These are phyloP conservation scores for Bothriochloa decipiens DNA, from an alignment of 176 grass and related monocot species.

Conservation along the genomic window DNA sequence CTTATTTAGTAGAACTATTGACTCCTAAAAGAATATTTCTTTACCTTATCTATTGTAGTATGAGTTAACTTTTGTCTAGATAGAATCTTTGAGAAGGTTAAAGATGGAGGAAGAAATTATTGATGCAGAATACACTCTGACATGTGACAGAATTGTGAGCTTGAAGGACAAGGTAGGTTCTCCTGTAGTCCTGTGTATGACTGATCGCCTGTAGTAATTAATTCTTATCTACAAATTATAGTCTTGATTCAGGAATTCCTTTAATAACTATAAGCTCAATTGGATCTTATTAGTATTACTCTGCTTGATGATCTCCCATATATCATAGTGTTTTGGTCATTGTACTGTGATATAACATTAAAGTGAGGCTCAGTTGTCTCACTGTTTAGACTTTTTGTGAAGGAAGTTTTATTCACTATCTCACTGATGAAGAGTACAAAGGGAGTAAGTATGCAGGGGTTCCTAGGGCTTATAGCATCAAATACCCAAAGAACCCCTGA, in stretches of 20 bases:
- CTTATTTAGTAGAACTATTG: neutral
- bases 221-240: conserved; percentile 5
- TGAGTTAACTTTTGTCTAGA: conserved; percentile 61
- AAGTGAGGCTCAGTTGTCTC: conserved; percentile 13
- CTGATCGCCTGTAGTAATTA: neutral
- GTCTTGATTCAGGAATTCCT: neutral
- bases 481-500: no score
- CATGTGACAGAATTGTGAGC: conserved; percentile 76
- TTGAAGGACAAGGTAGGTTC: conserved; percentile 87
- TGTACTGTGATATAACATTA: conserved; percentile 14
- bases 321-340: neutral
- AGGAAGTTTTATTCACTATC: no score
- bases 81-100: conserved; percentile 77
- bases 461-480: no score
- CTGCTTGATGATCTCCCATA: neutral
- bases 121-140: conserved; percentile 79
- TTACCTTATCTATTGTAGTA: conserved; percentile 39
- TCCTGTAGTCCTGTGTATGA: conserved; percentile 1
- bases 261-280: neutral
- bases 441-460: no score
- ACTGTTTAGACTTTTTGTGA: conserved; percentile 16
- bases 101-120: conserved; percentile 87
- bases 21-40: conserved; percentile 1
- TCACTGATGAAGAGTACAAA: no score
- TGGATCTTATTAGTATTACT: conserved; percentile 6